Evolutionary conservation across 164 flowering plant genomes (phyloP).

Genomic region (Warburgia ugandensis): DNA sequence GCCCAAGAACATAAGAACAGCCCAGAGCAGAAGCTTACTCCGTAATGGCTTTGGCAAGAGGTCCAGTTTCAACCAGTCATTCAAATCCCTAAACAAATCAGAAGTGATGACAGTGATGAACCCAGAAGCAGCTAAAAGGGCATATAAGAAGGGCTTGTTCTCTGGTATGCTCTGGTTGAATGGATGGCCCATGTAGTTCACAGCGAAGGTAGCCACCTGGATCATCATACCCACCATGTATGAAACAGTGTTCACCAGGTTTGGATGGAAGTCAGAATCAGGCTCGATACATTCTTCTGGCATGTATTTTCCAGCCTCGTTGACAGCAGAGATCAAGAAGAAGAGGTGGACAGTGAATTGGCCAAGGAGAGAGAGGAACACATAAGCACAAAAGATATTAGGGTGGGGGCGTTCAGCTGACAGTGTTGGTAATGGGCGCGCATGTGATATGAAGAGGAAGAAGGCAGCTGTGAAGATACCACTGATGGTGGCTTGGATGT

Average conservation of each 20-base stretch:
- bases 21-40: constrained; percentile 65
- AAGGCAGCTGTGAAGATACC: constrained; percentile 95
- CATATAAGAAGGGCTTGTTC: constrained; percentile 77
- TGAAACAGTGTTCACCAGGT: constrained; percentile 91
- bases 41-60: constrained; percentile 67
- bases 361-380: constrained; percentile 78
- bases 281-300: constrained; percentile 97
- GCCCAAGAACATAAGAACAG: constrained; percentile 50
- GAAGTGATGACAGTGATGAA: constrained; percentile 77
- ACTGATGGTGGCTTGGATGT: constrained; percentile 92
- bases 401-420: constrained; percentile 89
- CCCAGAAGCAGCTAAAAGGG: constrained; percentile 60
- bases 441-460: constrained; percentile 94
- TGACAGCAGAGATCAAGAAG: constrained; percentile 76
- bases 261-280: constrained; percentile 87
- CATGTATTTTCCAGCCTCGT: constrained; percentile 88
- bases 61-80: constrained; percentile 76
- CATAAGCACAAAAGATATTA: constrained; percentile 74
- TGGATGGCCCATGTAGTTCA: constrained; percentile 98
- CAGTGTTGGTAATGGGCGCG: constrained; percentile 78
- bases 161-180: constrained; percentile 89
- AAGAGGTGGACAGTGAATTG: constrained; percentile 74
- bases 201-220: constrained; percentile 96
- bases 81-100: constrained; percentile 71
- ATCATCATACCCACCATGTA: constrained; percentile 97